A percentile compares a stretch with the other conserved stretches of the same genome.
Conservation (phyloP, 1,284 basidiomycete genomes). For the Cutaneotrichosporon sp. region DNA sequence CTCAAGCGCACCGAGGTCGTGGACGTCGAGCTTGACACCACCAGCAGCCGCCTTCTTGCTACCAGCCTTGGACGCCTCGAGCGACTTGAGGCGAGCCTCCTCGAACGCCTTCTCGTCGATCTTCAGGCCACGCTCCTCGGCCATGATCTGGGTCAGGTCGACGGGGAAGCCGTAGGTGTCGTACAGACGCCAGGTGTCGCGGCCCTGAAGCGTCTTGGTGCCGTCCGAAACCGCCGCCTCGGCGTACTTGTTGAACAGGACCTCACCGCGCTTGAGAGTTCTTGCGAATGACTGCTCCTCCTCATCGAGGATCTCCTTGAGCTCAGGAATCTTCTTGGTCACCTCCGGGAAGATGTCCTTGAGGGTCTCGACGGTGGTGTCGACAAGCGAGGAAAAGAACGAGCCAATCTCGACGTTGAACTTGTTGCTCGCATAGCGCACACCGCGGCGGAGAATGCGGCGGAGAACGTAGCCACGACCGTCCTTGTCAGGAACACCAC, state of each 20-base stretch:
- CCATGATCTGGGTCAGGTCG: slow-evolving; percentile 95
- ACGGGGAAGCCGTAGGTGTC: slow-evolving; percentile 99
- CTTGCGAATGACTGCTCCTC: slow-evolving; percentile 96
- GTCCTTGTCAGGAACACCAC: slow-evolving; percentile 92
- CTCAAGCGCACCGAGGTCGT: slow-evolving; percentile 87
- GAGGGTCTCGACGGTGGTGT: slow-evolving; percentile 85
- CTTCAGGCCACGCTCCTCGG: slow-evolving; percentile 82
- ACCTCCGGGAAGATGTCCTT: slow-evolving; percentile 92
- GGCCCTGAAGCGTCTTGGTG: slow-evolving; percentile 71
- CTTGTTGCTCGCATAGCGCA: slow-evolving; percentile 93
- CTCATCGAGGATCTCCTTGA: slow-evolving; percentile 95
- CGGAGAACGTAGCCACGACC: slow-evolving; percentile 94
- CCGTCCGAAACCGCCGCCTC: slow-evolving; percentile 66
- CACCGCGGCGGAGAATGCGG: slow-evolving; percentile 86
- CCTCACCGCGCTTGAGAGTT: slow-evolving; percentile 94
- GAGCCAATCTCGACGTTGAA: slow-evolving; percentile 88
- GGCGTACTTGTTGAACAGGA: slow-evolving; percentile 90
- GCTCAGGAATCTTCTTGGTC: slow-evolving; percentile 74
- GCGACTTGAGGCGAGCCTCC: slow-evolving; percentile 79
- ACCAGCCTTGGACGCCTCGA: slow-evolving; percentile 82
- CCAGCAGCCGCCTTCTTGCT: slow-evolving; percentile 67
- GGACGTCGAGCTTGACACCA: slow-evolving; percentile 87
- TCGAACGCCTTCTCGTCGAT: slow-evolving; percentile 91
- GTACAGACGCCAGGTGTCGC: slow-evolving; percentile 95
- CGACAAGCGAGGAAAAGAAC: slow-evolving; percentile 91